These are phyloP conservation scores for Chamaenerion angustifolium DNA, from an alignment of 345 rosid species.

Conservation along the genomic window DNA sequence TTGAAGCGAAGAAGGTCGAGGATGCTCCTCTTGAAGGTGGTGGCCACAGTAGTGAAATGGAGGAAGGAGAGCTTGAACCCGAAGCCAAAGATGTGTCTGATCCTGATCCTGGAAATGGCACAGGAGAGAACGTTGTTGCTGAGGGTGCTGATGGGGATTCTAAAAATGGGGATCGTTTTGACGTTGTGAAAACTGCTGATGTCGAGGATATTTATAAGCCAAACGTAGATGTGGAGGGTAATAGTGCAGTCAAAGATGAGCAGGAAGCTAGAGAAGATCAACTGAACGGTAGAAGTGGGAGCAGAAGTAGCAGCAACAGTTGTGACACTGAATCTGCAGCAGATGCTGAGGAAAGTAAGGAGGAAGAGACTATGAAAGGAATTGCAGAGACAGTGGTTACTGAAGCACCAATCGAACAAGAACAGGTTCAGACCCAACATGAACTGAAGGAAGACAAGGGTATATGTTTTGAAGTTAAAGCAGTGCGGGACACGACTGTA, in stretches of 20 bases:
- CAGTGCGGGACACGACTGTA: constrained; percentile 19
- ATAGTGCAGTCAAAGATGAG: constrained; percentile 15
- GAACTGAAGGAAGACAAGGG: constrained; percentile 18
- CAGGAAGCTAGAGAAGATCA: constrained; percentile 17
- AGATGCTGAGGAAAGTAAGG: constrained; percentile 10
- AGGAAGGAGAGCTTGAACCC: constrained; percentile 97
- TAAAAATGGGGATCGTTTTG: constrained; percentile 15
- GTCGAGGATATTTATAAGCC: constrained; percentile 12
- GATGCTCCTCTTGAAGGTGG: constrained; percentile 28
- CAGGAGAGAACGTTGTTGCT: constrained; percentile 6
- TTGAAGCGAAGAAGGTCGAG: constrained; percentile 30
- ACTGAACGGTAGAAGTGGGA: constrained; percentile 15
- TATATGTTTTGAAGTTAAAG: constrained; percentile 28
- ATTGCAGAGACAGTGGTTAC: background rate
- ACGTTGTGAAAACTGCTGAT: constrained; percentile 8
- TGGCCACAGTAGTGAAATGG: constrained; percentile 70
- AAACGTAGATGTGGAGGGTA: constrained; percentile 10
- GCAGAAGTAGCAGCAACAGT: constrained; percentile 7
- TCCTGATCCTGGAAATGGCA: constrained; percentile 10
- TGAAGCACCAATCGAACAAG: constrained; percentile 16
- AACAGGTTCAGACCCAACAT: constrained; percentile 16
- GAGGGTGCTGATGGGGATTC: constrained; percentile 11
- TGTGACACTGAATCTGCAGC: constrained; percentile 11
- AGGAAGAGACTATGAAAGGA: constrained; percentile 8
- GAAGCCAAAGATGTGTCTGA: constrained; percentile 19